Base-by-base conservation (phyloP, 2,329 filamentous ascomycete species). In the Xylariaceae sp. region DNA sequence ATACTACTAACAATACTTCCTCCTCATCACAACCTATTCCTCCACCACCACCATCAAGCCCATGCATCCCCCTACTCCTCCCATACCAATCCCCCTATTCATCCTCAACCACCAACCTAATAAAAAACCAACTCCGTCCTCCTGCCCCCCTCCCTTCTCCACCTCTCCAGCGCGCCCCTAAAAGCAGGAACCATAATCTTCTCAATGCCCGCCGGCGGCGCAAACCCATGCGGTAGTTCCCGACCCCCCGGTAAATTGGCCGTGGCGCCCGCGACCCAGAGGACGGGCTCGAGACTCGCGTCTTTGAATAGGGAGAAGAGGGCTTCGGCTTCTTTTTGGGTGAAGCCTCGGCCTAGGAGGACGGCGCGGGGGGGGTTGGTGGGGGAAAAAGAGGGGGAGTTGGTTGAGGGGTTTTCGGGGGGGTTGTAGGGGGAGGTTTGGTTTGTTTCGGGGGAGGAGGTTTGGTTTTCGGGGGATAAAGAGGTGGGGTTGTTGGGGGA, bases 341-440 rank as follows among this genome's bases (percentile, higher is more conserved):
- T 51, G 60, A 66, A 66, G 0, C 58, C 63, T 10, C 64, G 59
- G 2, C 64, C 64, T 44, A 66, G 17, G 9, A 65, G 15, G 1
- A 66, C 55, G 10, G 59, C 63, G 48, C 63, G 64, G 15, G 51
- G 37, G 1, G 58, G 51, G 0, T 44, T 52, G 1, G 17, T 6
- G 53, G 55, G 58, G 18, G 55, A n/a, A n/a, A n/a, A n/a, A n/a
- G n/a, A n/a, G n/a, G n/a, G n/a, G n/a, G n/a, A n/a, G n/a, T n/a
- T n/a, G n/a, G n/a, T n/a, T n/a, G n/a, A 2, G 17, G 17, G 17
- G 17, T 18, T 18, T 18, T 18, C 17, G 17, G 17, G 17, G 17
- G 1, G 17, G 17, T 18, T 18, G 17, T 18, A 2, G 17, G 17
- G 17, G 17, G 17, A n/a, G n/a, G n/a, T n/a, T n/a, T n/a, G 17